Evolutionary conservation across 2,329 filamentous ascomycete genomes (phyloP), one percentile per base, ranked within the genome.

Genomic region (Nemania serpens): DNA sequence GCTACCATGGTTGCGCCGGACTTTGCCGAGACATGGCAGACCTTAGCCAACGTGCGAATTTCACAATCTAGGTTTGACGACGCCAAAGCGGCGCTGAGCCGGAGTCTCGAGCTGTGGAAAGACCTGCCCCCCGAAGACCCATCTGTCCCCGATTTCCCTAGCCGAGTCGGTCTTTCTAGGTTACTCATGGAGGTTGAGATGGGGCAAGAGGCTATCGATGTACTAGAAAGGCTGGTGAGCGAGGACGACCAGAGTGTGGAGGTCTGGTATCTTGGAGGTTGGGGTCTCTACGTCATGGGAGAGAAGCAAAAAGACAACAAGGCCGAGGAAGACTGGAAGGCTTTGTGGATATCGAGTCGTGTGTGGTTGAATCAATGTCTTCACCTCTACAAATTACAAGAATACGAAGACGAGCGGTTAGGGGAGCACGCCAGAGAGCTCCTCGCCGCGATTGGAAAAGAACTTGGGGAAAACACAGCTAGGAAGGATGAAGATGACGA

Each of bases 241-340:
- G 95, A 99, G 74, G 94, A 99, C 68, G 96, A 99, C 73, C 84
- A 90, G 72, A 97, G 94, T 74, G 91, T 99, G 18, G 95, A 99
- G 77, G 90, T 91, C 17, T 97, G 93, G 93, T 99, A 99, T 77
- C 82, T 99, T 5, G 95, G 95, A 45, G 96, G 95, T 3, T 98
- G 94, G 91, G 93, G 92, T 69, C 82, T 96, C 67, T 91, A 92
- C 73, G 84, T 97, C 60, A 80, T 90, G 64, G 91, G 90, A 11
- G 85, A 91, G 74, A 91, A 89, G 80, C 79, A 86, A 70, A 85
- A 82, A 69, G 76, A 76, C 64, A 74, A 68, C 77, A 81, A 72
- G 73, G 75, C 64, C 12, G 69, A 69, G 4, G 79, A 79, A 41
- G 80, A 85, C 48, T 85, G 86, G 77, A 84, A 84, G 66, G 80